Base-by-base conservation (phyloP, 352 stramenopile species). In the Globisporangium cylindrosporum region DNA sequence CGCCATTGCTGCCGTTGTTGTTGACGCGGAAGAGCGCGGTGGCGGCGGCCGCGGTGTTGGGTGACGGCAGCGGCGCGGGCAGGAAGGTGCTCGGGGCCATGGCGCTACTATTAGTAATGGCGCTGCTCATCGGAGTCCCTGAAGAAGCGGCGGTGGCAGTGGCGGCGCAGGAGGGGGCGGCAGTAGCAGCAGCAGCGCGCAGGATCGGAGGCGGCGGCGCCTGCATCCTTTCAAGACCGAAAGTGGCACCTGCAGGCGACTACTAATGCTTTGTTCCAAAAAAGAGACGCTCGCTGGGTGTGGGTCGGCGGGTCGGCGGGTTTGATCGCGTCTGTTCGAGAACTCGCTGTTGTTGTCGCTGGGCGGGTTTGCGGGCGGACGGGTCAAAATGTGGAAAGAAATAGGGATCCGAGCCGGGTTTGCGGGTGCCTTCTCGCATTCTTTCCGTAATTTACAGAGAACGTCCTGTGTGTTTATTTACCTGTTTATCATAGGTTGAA, bases 221-320 rank as follows among this genome's bases (percentile, higher is more conserved):
- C 64, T 77, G 76, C 71, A 80, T 82, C 76, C 68, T 73, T 82
- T 79, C 73, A 73, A 57, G 65, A 66, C 61, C 62, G 41, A 67
- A 41, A 73, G 34, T 67, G 75, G 64, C 64, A 64, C 54, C 8
- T 22, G 29, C 24, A 24, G 54, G 54, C 54, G 43, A n/a, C 43
- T 48, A 65, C 59, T 66, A 66, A 66, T 32, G 55, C 55, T 46
- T 32, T 32, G 29, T 32, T 48, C 41, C 57, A 57, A 64, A 69
- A 64, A 69, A 64, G 62, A 57, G 59, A 18, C 59, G 18, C 25
- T 41, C 55, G 7, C 55, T 51, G 43, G 43, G 43, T 51, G 27
- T 59, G 54, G 55, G 55, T 61, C 15, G 2, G 24, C 18, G 49
- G 24, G 62, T 51, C 15, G 20, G 6, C 43, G 43, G 43, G 43